Base-by-base conservation (phyloP, 1,284 basidiomycete species). In the Caloboletus inedulis region DNA sequence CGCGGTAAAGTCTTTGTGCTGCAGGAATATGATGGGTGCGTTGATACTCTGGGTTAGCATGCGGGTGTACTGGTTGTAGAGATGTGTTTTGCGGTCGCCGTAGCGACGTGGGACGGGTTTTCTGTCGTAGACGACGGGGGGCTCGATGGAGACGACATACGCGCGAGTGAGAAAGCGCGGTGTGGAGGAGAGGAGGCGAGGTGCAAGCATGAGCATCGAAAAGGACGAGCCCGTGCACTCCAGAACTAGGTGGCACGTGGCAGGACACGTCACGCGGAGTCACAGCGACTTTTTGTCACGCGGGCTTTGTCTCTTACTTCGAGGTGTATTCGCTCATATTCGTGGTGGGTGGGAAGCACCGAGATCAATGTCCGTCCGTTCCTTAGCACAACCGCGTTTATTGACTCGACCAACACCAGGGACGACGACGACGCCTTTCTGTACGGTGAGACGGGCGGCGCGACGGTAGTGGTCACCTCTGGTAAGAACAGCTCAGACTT, bases 341-440 rank as follows among this genome's bases (percentile, higher is more conserved):
- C 49, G 51, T 57, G 43, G 52, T 51, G 56, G 54, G 58, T 57
- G 56, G 62, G 59, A 52, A 47, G 53, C 43, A 37, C 37, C 33
- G 62, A 58, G 61, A 54, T 47, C 44, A 56, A 68, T 68, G 66
- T 68, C 67, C 50, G 66, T 68, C 54, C 54, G 53, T 63, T 64
- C 52, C 16, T 52, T 51, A 35, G 53, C 40, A 61, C 57, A 49
- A 49, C 42, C 47, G 49, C 57, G 31, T 56, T 59, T 53, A 65
- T 69, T 69, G 47, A 69, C 70, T 31, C 43, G 50, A 43, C 31
- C 47, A 53, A 56, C 45, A 49, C 49, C 51, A 76, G 72, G 68
- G 84, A 86, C 65, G 87, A 87, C 69, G 85, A 89, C 69, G 87
- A 89, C 66, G 87, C 84, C 41, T 89, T 84, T 67, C 73, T 89